Evolutionary conservation across 1,139 yeast genomes (phyloP).

Genomic region (Suhomyces coccinellae): DNA sequence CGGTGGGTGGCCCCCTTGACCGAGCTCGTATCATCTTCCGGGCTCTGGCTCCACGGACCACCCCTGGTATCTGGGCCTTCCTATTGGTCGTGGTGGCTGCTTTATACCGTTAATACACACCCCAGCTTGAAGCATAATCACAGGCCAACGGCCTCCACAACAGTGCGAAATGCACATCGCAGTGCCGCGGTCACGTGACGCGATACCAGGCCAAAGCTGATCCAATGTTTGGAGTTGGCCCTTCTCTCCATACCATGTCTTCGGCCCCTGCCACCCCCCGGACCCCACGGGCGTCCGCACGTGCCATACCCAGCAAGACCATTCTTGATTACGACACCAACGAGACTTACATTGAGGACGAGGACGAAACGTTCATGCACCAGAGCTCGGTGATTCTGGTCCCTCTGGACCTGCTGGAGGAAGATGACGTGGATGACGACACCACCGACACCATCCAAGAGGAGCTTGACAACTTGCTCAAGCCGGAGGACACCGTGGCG

Average conservation of each 20-base stretch:
- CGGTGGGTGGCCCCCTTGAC: too few relatives aligned
- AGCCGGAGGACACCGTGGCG: slow-evolving; percentile 10
- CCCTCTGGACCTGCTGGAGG: slow-evolving; percentile 15
- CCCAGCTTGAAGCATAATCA: neutral
- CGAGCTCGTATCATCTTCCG: too few relatives aligned
- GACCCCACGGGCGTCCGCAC: slow-evolving; percentile 16
- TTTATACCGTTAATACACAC: neutral
- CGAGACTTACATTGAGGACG: slow-evolving; percentile 40
- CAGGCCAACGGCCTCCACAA: neutral
- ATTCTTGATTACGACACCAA: slow-evolving; percentile 29
- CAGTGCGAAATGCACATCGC: too few relatives aligned
- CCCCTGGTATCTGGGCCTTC: too few relatives aligned
- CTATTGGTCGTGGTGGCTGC: too few relatives aligned
- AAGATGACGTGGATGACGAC: slow-evolving; percentile 12
- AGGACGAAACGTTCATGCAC: slow-evolving; percentile 37
- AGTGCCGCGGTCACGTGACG: neutral
- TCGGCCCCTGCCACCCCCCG: slow-evolving; percentile 19
- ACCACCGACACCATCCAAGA: slow-evolving; percentile 17
- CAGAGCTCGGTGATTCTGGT: slow-evolving; percentile 23
- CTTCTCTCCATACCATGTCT: slow-evolving; percentile 10
- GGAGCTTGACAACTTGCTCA: slow-evolving; percentile 10
- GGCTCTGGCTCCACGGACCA: too few relatives aligned
- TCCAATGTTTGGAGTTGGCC: neutral
- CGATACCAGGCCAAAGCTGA: neutral
- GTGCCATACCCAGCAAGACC: slow-evolving; percentile 16